Base-by-base conservation (phyloP, 2,329 filamentous ascomycete species). In the Pyrenophora tritici-repentis region DNA sequence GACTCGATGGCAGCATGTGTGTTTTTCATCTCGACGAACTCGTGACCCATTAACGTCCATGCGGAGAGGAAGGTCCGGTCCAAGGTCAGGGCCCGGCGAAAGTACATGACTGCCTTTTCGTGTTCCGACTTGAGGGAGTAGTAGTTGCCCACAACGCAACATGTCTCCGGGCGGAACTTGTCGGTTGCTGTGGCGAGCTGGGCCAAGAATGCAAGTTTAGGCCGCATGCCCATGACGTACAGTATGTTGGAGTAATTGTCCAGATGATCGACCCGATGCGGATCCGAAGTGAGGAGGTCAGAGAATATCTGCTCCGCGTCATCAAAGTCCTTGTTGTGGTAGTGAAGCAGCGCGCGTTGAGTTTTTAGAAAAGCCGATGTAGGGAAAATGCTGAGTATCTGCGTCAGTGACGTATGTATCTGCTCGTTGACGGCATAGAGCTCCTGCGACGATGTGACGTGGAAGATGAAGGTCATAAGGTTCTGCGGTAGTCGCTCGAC, bases 41-140 rank as follows among this genome's bases (percentile, higher is more conserved):
- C 94, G 73, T 99, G 94, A 1, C 94, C 94, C 93, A 99, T 97
- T 1, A 99, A 80, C 0, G 94, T 99, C 94, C 94, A 99, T 1
- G 94, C 94, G 0, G 91, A 95, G 13, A 97, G 82, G 70, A 94
- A 99, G 20, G 86, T 88, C 8, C 93, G 86, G 70, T 99, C 94
- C 0, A 99, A 80, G 0, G 91, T 95, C 16, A 99, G 77, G 0
- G 94, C 94, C 17, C 94, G 87, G 3, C 94, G 88, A 78, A 99
- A 99, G 75, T 97, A 97, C 76, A 97, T 91, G 45, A 99, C 92
- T 0, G 94, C 93, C 71, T 99, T 99, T 72, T 99, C 94, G 71
- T 99, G 94, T 71, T 95, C 88, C 0, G 92, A 96, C 55, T 96
- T 86, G 1, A 97, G 78, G 0, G 91, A 95, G 76, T 97, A 99